Percentiles rank a stretch among this genome's conserved stretches.
phyloP scores from a whole-genome alignment of 306 rosid genomes.

The Glycine latifolia region DNA sequence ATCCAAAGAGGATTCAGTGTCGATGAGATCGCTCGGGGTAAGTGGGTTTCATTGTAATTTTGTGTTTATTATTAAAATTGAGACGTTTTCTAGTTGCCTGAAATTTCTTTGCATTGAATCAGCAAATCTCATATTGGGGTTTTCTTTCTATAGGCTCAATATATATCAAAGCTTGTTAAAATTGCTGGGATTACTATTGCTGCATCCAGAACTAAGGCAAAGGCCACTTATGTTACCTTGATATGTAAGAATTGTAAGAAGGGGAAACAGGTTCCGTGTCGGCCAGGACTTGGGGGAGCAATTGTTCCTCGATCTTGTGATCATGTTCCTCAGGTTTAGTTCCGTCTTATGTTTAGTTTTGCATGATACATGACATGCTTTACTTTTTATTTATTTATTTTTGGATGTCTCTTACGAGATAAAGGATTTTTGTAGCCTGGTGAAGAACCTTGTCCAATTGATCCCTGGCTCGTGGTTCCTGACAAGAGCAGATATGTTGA shows the following conservation, averaged over 20 bases:
- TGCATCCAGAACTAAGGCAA: slow-evolving; percentile 95
- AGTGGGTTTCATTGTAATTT: slow-evolving; percentile 33
- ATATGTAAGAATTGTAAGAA: slow-evolving; percentile 91
- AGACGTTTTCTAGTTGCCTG: neutral
- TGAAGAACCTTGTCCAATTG: slow-evolving; percentile 96
- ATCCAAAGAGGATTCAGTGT: slow-evolving; percentile 78
- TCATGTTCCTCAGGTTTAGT: slow-evolving; percentile 88
- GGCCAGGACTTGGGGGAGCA: slow-evolving; percentile 99
- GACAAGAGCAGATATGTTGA: slow-evolving; percentile 94
- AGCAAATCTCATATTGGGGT: neutral
- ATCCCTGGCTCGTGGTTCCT: slow-evolving; percentile 97
- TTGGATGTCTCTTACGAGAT: slow-evolving; percentile 9
- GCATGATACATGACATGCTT: neutral
- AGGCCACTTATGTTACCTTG: slow-evolving; percentile 92
- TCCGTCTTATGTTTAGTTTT: slow-evolving; percentile 13
- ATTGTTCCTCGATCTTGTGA: slow-evolving; percentile 93
- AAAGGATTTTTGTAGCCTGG: slow-evolving; percentile 67
- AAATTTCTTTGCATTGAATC: neutral
- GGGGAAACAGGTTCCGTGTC: slow-evolving; percentile 80
- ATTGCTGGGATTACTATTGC: slow-evolving; percentile 94
- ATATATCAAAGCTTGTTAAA: slow-evolving; percentile 84
- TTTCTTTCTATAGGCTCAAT: slow-evolving; percentile 68
- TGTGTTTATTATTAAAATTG: slow-evolving; percentile 6
- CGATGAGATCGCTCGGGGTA: slow-evolving; percentile 92
- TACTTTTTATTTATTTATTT: neutral